Evolutionary conservation across 352 stramenopile species (phyloP), one percentile per base, ranked within the genome.

Genomic region (Thalassiosira mediterranea): DNA sequence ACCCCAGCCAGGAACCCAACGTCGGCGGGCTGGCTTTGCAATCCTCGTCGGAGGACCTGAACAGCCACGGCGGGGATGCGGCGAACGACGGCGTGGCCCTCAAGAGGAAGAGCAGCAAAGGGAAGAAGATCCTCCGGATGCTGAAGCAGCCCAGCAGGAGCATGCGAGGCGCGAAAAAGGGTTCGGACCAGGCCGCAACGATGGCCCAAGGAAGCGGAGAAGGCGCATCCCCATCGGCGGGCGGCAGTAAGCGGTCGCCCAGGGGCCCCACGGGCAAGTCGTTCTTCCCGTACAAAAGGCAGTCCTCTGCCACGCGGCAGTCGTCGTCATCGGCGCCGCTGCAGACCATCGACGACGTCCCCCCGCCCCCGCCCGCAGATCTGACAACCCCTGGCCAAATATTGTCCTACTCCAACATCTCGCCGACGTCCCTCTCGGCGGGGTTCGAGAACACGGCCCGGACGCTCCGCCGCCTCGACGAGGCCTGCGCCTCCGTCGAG

Each of bases 401-500:
- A n/a, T n/a, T n/a, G n/a, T n/a, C n/a, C n/a, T n/a, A n/a, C n/a
- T 37, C 15, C 4, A 25, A 37, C 17, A 10, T 38, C 25, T 11
- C 49, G 19, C 17, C 15, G 31, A 32, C 53, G 19, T 68, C 67
- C 47, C 32, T 83, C 21, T 72, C 74, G 8, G 32, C 29, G 60
- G 67, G 72, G 28, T 81, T 85, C 26, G 65, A 85, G 15, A 85
- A 85, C 42, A 68, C 59, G 65, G 26, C 26, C 1, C 61, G 47
- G 47, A 82, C 82, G 51, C 49, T 91, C 23, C 28, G 70, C 37
- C 71, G 87, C 57, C 57, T 93, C 10, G 83, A 91, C 47, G 76
- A 57, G 15, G 81, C 86, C 25, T 91, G 83, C 51, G 51, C 44
- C 15, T 61, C 78, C 5, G 83, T 93, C 53, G 81, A 93, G 74